A percentile compares a stretch with the other conserved stretches of the same genome.
phyloP scores from a whole-genome alignment of 345 rosid species.

The Citrus unshiu region DNA sequence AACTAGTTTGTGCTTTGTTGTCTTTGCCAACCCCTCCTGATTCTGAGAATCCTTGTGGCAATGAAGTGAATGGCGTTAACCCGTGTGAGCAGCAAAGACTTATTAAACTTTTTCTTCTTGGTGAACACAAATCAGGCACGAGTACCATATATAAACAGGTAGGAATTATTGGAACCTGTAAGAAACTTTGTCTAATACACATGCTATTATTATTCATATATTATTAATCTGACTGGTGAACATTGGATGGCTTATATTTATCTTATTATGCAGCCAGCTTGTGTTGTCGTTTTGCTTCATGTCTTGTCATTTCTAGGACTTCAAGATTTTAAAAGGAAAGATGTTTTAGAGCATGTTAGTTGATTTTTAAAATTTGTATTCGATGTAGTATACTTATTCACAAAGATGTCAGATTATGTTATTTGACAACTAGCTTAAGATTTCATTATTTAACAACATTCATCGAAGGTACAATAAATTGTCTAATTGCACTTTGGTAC shows the following conservation, averaged over 20 bases:
- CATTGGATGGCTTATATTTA: background rate
- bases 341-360: background rate
- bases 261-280: background rate
- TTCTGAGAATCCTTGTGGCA: constrained; percentile 21
- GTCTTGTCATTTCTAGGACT: background rate
- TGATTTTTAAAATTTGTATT: background rate
- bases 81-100: constrained; percentile 27
- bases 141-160: constrained; percentile 90
- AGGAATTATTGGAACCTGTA: background rate
- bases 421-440: background rate
- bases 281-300: background rate
- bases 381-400: background rate
- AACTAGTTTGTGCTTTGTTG: constrained; percentile 36
- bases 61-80: constrained; percentile 22
- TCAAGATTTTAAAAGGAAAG: background rate
- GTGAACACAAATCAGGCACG: constrained; percentile 70
- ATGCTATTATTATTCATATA: constrained; percentile 10
- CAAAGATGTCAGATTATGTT: background rate
- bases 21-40: constrained; percentile 67
- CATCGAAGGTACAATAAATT: background rate
- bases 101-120: constrained; percentile 66
- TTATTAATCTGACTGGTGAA: constrained; percentile 1
- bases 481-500: background rate
- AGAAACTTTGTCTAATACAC: background rate
- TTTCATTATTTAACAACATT: background rate